phyloP scores from a whole-genome alignment of 2,329 filamentous ascomycete species.

The Aspergillus tamarii region DNA sequence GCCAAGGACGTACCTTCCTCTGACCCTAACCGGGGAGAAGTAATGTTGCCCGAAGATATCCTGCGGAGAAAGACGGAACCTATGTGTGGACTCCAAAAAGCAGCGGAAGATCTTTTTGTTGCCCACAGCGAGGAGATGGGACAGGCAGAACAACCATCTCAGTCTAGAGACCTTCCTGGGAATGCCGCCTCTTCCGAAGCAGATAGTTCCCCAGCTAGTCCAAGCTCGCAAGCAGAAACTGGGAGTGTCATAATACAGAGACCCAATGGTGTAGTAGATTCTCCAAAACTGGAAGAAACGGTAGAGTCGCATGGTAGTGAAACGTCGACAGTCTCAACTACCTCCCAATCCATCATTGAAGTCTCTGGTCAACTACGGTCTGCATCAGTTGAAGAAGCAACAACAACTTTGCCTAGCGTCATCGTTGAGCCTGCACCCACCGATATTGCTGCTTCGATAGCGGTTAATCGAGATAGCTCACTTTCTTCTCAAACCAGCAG shows the following conservation, averaged over 20 bases:
- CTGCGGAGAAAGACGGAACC: not conserved
- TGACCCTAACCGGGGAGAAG: not conserved
- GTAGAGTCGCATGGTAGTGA: not conserved
- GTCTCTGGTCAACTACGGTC: not conserved
- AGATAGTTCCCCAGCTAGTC: slow-evolving; percentile 4
- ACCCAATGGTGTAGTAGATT: not conserved
- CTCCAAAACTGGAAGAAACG: not conserved
- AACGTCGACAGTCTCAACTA: not conserved
- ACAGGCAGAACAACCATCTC: not conserved
- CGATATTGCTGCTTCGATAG: not conserved
- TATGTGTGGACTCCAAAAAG: not conserved
- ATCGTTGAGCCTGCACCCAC: not conserved
- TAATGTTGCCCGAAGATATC: not conserved
- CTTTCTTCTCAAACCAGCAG: slow-evolving; percentile 2
- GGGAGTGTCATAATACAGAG: slow-evolving; percentile 11
- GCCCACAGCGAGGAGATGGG: not conserved
- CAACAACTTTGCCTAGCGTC: not conserved
- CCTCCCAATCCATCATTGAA: not conserved
- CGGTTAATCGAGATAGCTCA: not conserved
- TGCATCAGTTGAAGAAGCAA: not conserved
- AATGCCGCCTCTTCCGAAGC: not conserved
- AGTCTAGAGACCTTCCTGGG: not conserved
- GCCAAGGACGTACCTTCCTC: not conserved
- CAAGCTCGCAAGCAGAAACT: slow-evolving; percentile 3
- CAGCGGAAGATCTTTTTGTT: not conserved